Base-by-base conservation (phyloP, 805 yeast genomes). In the Torulaspora franciscae region DNA sequence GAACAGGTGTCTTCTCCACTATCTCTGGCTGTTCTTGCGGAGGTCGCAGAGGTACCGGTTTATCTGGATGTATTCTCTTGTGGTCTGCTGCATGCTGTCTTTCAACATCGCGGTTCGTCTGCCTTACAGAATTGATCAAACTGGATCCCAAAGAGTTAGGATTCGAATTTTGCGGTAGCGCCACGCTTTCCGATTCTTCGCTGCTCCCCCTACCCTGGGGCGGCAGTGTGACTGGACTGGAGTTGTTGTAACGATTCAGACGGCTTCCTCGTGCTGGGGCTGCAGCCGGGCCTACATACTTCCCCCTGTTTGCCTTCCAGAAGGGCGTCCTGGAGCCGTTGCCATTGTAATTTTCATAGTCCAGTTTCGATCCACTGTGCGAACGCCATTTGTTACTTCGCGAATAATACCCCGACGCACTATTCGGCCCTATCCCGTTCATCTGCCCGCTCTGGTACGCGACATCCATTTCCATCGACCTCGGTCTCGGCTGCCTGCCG, bases 101-200 rank as follows among this genome's bases (percentile, higher is more conserved):
- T 37, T 59, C 59, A 6, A 45, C 47, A 39, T 54, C 51, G 32
- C 56, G 54, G 10, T 59, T 55, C 5, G 58, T 56, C 29, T 52
- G 59, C 17, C 58, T 50, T 6, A 59, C 64, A 7, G 66, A 61
- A 42, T 55, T 57, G n/a, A 61, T 60, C 34, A 61, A 41, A 43
- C 65, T 60, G 6, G 65, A 54, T 1, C 61, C 60, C 11, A 57
- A 35, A 6, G 62, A 56, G 43, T 51, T 54, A 7, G 52, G 50
- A 39, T 53, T 42, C 13, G 40, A 27, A 19, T 38, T 40, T 14
- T 39, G 34, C 22, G 34, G 11, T 13, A 26, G 33, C 2, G 34
- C 14, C n/a, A 15, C n/a, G 23, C 11, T 25, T 15, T 44, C 43
- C 6, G 32, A 22, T 11, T 41, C 38, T 10, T 33, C 39, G 30